Conservation (phyloP, 257 asterid species). For the Fraxinus anomala region DNA sequence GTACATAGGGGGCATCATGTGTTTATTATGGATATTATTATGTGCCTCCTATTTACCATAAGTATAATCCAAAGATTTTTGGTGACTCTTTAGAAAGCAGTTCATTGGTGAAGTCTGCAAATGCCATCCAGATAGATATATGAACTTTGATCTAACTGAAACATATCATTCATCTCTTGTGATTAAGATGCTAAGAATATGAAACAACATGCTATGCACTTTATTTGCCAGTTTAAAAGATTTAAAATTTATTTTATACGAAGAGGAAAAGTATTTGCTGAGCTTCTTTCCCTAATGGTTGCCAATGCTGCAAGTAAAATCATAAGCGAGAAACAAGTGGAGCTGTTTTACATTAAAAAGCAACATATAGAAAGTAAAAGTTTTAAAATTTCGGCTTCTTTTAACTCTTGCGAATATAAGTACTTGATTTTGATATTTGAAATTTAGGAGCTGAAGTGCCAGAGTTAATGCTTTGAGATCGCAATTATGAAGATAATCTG, state of each 20-base stretch:
- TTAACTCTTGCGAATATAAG: background rate
- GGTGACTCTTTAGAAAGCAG: conserved; percentile 31
- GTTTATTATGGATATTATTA: no score
- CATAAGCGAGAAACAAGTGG: background rate
- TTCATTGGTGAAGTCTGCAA: background rate
- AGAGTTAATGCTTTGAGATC: no score
- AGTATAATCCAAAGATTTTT: conserved; percentile 42
- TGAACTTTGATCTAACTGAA: background rate
- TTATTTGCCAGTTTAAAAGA: background rate
- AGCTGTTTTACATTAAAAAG: background rate
- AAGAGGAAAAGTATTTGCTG: background rate
- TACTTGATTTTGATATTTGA: background rate
- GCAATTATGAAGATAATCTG: no score
- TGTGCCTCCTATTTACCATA: no score
- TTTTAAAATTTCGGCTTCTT: background rate
- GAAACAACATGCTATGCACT: background rate
- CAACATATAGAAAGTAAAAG: background rate
- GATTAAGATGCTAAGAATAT: background rate
- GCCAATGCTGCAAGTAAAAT: background rate
- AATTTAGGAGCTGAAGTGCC: background rate
- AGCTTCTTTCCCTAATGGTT: background rate
- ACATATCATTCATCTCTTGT: background rate
- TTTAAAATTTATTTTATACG: no score
- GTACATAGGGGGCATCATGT: no score
- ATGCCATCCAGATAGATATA: no score